Evolutionary conservation across 208 protist species (phyloP).

Genomic region (Leishmania tarentolae): DNA sequence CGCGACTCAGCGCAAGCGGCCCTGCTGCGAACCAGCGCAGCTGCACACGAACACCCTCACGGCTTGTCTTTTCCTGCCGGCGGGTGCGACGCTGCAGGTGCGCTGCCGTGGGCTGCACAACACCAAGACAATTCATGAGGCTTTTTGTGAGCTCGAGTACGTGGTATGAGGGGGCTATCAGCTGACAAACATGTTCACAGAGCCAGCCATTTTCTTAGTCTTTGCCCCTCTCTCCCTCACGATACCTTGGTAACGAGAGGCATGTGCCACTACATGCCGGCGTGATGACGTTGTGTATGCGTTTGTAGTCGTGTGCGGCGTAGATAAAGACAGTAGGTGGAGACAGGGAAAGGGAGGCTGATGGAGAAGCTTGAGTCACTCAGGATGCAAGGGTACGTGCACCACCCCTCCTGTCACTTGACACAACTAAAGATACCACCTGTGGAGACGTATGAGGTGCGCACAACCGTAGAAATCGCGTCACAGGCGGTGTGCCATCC

Average conservation of each 20-base stretch:
- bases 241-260: not conserved
- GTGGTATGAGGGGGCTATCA: constrained; percentile 25
- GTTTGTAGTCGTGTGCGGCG: not conserved
- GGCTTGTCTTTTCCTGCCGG: constrained; percentile 51
- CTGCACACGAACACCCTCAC: constrained; percentile 49
- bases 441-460: not conserved
- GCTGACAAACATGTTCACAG: not conserved
- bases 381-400: not conserved
- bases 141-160: constrained; percentile 62
- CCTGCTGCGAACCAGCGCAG: constrained; percentile 43
- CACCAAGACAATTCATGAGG: constrained; percentile 39
- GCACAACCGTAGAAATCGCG: not conserved
- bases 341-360: not conserved
- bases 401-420: not conserved
- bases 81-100: constrained; percentile 41
- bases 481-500: not conserved
- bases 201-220: not conserved
- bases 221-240: not conserved
- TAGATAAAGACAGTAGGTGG: not conserved
- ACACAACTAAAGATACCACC: not conserved
- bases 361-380: not conserved
- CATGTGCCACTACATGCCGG: not conserved
- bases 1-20: constrained; percentile 7
- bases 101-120: constrained; percentile 38
- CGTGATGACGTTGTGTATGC: not conserved